Conservation (phyloP, 2,329 filamentous ascomycete species). For the Aspergillus alliaceus region DNA sequence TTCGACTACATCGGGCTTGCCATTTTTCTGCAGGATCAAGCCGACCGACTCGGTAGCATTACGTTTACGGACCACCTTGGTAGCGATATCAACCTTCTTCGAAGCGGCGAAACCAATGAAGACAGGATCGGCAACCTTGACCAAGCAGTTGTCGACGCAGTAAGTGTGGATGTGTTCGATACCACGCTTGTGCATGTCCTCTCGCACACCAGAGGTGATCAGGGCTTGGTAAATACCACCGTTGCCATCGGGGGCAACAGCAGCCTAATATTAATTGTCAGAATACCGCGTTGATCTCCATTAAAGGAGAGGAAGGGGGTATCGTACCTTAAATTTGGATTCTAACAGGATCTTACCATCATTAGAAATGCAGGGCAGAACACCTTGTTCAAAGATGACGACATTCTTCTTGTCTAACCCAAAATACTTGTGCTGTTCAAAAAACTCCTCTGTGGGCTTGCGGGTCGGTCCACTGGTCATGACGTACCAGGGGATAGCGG, state of each 20-base stretch:
- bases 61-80: constrained; percentile 98
- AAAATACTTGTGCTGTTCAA: constrained; percentile 86
- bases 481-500: constrained; percentile 92
- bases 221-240: constrained; percentile 95
- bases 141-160: constrained; percentile 99
- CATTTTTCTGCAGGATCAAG: constrained; percentile 91
- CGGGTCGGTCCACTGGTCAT: constrained; percentile 98
- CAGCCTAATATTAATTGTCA: constrained; percentile 53
- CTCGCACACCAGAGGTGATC: constrained; percentile 73
- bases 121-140: constrained; percentile 93
- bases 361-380: constrained; percentile 94
- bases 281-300: not conserved
- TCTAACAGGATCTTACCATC: constrained; percentile 96
- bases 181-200: constrained; percentile 84
- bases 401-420: constrained; percentile 84
- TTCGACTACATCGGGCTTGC: constrained; percentile 94
- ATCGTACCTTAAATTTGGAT: constrained; percentile 71
- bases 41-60: constrained; percentile 95
- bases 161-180: constrained; percentile 96
- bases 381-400: constrained; percentile 92
- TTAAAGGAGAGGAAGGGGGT: not conserved
- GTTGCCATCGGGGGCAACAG: constrained; percentile 95
- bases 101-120: constrained; percentile 92
- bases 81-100: constrained; percentile 90
- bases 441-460: constrained; percentile 89